Evolutionary conservation across 106 monocot species (phyloP).

Genomic region (Apostasia shenzhenica): DNA sequence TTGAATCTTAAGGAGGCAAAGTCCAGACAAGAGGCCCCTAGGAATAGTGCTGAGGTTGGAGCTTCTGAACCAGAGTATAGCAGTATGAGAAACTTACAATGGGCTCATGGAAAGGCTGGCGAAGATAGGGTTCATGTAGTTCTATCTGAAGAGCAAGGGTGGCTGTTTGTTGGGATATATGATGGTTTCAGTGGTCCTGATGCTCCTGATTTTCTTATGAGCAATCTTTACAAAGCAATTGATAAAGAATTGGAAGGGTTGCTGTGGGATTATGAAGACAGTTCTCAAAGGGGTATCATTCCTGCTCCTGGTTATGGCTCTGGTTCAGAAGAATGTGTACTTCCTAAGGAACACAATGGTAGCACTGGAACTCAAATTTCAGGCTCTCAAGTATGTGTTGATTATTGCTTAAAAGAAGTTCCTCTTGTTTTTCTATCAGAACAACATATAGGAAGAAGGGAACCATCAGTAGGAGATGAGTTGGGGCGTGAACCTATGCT

Average conservation of each 20-base stretch:
- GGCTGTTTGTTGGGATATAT: slow-evolving; percentile 96
- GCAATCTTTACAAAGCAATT: slow-evolving; percentile 83
- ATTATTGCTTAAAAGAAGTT: slow-evolving; percentile 13
- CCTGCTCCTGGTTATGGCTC: slow-evolving; percentile 10
- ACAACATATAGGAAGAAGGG: not conserved
- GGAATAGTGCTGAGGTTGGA: slow-evolving; percentile 29
- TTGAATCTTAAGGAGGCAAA: slow-evolving; percentile 55
- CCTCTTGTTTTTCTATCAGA: not conserved
- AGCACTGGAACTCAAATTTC: slow-evolving; percentile 8
- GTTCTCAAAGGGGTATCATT: slow-evolving; percentile 15
- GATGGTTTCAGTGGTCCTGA: slow-evolving; percentile 97
- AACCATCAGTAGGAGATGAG: not conserved
- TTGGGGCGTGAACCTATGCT: slow-evolving; percentile 3
- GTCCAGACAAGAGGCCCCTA: slow-evolving; percentile 19
- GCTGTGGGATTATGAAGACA: slow-evolving; percentile 84
- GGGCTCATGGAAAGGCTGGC: slow-evolving; percentile 98
- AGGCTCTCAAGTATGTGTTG: slow-evolving; percentile 11
- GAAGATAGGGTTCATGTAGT: slow-evolving; percentile 98
- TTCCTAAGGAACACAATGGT: slow-evolving; percentile 9
- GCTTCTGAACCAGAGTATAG: slow-evolving; percentile 67
- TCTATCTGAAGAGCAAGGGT: slow-evolving; percentile 96
- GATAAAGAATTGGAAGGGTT: slow-evolving; percentile 94
- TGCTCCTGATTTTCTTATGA: slow-evolving; percentile 95
- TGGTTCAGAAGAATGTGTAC: slow-evolving; percentile 6
- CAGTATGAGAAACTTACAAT: slow-evolving; percentile 68